Base-by-base conservation (phyloP, 257 asterid genomes). In the Solanum gandarillasii region DNA sequence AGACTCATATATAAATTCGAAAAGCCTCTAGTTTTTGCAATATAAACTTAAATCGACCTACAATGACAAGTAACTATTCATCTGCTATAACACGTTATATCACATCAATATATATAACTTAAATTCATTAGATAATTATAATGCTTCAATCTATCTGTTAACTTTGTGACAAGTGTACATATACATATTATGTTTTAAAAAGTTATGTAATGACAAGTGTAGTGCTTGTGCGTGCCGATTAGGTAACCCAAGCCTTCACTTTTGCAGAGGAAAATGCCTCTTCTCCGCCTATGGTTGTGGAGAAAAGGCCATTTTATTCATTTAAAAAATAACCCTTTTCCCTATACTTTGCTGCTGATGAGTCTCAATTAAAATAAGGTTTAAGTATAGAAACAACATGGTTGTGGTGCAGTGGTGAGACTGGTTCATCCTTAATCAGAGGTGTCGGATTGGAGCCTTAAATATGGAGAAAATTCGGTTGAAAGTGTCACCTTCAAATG, bases 151-250 rank as follows among this genome's bases (percentile, higher is more conserved):
- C 11, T 38, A 6, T 10, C 20, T 32, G 4, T 16, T 12, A 55
- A 36, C 18, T 36, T 46, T 32, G 34, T 76, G 89, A 52, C 92
- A 88, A 90, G 93, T 83, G 83, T 73, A 85, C 87, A 25, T 7
- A 12, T 0, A 74, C 31, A 82, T 41, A 21, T 85, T 85, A 68
- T 78, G 60, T 43, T 18, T 7, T 5, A 1, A 27, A 25, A 73
- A 38, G 18, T 2, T 16, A 29, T 76, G 70, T 84, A 84, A 9
- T 35, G 23, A 60, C 36, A 36, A 85, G 90, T 84, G 88, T 88
- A 86, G 90, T 86, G 90, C 92, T 90, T 91, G 87, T 90, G 94
- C 93, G 92, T 91, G 93, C 92, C 89, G 93, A 87, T 88, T 25
- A 65, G 92, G 89, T 88, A 89, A 92, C 89, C 92, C 88, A 87